Base-by-base conservation (phyloP, 106 monocot species). In the Dendrobium nobile region DNA sequence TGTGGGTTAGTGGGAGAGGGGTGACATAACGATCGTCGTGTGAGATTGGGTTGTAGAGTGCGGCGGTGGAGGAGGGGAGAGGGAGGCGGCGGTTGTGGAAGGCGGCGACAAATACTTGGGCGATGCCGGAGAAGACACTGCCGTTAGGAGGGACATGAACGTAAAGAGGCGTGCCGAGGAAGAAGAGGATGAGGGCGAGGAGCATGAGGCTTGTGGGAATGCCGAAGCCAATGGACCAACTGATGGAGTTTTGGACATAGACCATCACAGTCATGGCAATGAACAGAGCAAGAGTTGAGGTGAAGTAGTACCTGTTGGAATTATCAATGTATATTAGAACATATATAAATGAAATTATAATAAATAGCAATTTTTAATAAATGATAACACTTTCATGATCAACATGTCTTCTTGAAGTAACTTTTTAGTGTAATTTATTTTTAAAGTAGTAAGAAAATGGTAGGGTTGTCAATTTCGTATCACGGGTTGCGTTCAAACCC, bases 171-270 rank as follows among this genome's bases (percentile, higher is more conserved):
- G 72, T 4, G 72, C 37, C 72, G 9, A 72, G 27, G 40, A 72
- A 72, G 72, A 65, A 72, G 72, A 72, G 72, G 40, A 72, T 4
- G 72, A 72, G 7, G 11, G 72, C 17, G 72, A 72, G 40, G 72
- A 72, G 72, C 72, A 72, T 40, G 33, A 86, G 74, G 0, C 9
- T 48, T 0, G 92, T 68, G 13, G 88, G 86, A 7, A 90, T 80
- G 18, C 79, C 90, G 41, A 88, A 86, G 5, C 92, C 92, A 4
- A 92, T 9, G 17, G 82, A 9, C 89, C 89, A 92, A 65, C 89
- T 92, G 72, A 92, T 17, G 72, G 78, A 84, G 33, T 84, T 75
- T 72, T 92, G 64, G 8, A 65, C 6, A 22, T 65, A 65, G 64
- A 24, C 64, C 64, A 65, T 65, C 24, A 22, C 24, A 4, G 86